Evolutionary conservation across 2,329 filamentous ascomycete species (phyloP), one percentile per base, ranked within the genome.

Genomic region (Emydomyces testavorans): DNA sequence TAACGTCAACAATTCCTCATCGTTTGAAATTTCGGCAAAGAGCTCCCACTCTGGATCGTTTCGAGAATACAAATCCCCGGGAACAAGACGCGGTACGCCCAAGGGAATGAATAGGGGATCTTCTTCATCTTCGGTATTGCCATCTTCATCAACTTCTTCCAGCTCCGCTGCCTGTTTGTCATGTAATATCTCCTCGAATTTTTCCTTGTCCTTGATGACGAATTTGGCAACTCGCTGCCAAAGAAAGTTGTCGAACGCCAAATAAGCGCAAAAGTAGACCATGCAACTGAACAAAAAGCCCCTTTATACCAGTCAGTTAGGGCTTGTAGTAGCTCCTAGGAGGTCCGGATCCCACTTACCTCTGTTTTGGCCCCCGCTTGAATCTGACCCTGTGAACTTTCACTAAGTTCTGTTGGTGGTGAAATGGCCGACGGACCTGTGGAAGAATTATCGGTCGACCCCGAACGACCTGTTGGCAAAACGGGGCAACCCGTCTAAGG

Each of bases 81-180:
- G 23, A 10, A 50, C 34, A 26, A 24, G 42, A 29, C 42, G 34
- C 10, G 52, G 51, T 24, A 50, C 41, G 8, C 45, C 48, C 5
- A 55, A 38, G 2, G 51, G 53, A 26, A 55, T 48, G n/a, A 53
- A 55, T 31, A 50, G n/a, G 15, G 42, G 34, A 37, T 43, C 46
- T 7, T 23, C 38, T 1, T 35, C 40, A 20, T 31, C 32, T 34
- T 45, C 47, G 15, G 20, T 10, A 15, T 24, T 28, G 5, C 45
- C 29, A 18, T 48, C 28, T 32, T 29, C 20, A 20, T 45, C 28
- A 18, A 7, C 2, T 34, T 10, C 10, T n/a, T 2, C 18, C 8
- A 5, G 34, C 7, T 29, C 21, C 20, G 37, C 18, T 37, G 45
- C 29, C n/a, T 28, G 24, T 18, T 16, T 20, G 8, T 43, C n/a